These are phyloP conservation scores for Termitomyces sp. DNA, from an alignment of 768 basidiomycete genomes.

Conservation along the genomic window DNA sequence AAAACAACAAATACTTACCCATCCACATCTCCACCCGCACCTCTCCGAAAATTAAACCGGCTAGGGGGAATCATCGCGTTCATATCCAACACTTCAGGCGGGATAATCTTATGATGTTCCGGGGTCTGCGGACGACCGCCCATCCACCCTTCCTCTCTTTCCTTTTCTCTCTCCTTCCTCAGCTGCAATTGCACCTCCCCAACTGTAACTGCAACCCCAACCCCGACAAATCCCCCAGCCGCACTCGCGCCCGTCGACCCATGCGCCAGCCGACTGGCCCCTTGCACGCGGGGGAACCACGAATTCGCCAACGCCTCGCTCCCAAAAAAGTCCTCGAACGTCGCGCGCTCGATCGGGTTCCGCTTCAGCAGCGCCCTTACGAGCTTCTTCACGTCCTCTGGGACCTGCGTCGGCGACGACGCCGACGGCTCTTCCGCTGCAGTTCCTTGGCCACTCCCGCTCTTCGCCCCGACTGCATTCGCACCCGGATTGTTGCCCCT, in stretches of 20 bases:
- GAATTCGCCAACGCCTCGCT: slow-evolving; percentile 72
- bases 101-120: slow-evolving; percentile 56
- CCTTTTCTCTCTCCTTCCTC: slow-evolving; percentile 18
- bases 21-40: slow-evolving; percentile 12
- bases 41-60: slow-evolving; percentile 64
- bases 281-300: slow-evolving; percentile 61
- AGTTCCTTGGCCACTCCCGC: slow-evolving; percentile 21
- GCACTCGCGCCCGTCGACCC: slow-evolving; percentile 6
- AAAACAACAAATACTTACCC: slow-evolving; percentile 16
- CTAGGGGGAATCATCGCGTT: slow-evolving; percentile 51
- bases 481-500: slow-evolving; percentile 17
- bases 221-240: slow-evolving; percentile 6
- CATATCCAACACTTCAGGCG: neutral
- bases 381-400: slow-evolving; percentile 81
- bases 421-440: neutral
- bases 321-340: slow-evolving; percentile 89
- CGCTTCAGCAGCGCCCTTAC: slow-evolving; percentile 82
- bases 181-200: neutral
- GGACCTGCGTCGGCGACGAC: slow-evolving; percentile 39
- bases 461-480: neutral
- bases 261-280: neutral
- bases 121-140: neutral
- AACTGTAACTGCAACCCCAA: slow-evolving; percentile 11
- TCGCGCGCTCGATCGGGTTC: slow-evolving; percentile 76
- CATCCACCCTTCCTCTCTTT: slow-evolving; percentile 22